Conservation (phyloP, 805 yeast genomes). For the Nakazawaea molendinolei region DNA sequence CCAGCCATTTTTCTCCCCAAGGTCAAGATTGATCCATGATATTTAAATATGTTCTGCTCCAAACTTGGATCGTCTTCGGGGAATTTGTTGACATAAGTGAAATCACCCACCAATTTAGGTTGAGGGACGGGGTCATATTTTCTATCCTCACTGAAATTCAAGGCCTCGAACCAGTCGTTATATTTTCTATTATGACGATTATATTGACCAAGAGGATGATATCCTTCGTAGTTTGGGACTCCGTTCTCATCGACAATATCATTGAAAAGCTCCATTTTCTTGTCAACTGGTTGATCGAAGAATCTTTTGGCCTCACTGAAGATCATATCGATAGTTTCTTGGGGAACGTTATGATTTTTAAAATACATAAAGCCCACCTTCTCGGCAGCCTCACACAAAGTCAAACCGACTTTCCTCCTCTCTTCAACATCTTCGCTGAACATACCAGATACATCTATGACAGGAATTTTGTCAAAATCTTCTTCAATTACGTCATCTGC, state of each 20-base stretch:
- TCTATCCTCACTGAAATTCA: conserved; percentile 24
- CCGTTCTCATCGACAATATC: conserved; percentile 19
- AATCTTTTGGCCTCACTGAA: conserved; percentile 20
- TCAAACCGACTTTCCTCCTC: conserved; percentile 16
- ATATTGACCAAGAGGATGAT: conserved; percentile 20
- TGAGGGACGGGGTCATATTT: conserved; percentile 17
- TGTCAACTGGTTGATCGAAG: conserved; percentile 18
- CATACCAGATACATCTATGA: conserved; percentile 14
- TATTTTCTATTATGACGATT: conserved; percentile 14
- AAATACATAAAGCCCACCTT: conserved; percentile 26
- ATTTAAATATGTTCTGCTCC: conserved; percentile 17
- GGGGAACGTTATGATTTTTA: conserved; percentile 23
- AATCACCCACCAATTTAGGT: conserved; percentile 18
- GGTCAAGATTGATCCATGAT: conserved; percentile 18
- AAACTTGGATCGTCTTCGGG: conserved; percentile 21
- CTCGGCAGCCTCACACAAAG: conserved; percentile 17
- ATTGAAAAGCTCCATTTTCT: conserved; percentile 19
- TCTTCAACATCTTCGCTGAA: conserved; percentile 13
- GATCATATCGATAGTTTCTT: conserved; percentile 17
- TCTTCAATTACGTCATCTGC: conserved; percentile 12
- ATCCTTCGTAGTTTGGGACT: conserved; percentile 22
- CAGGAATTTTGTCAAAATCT: conserved; percentile 16
- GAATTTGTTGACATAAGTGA: conserved; percentile 22
- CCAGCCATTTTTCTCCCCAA: conserved; percentile 20
- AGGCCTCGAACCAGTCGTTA: conserved; percentile 28